Base-by-base conservation (phyloP, 306 rosid genomes). In the Bauhinia variegata region DNA sequence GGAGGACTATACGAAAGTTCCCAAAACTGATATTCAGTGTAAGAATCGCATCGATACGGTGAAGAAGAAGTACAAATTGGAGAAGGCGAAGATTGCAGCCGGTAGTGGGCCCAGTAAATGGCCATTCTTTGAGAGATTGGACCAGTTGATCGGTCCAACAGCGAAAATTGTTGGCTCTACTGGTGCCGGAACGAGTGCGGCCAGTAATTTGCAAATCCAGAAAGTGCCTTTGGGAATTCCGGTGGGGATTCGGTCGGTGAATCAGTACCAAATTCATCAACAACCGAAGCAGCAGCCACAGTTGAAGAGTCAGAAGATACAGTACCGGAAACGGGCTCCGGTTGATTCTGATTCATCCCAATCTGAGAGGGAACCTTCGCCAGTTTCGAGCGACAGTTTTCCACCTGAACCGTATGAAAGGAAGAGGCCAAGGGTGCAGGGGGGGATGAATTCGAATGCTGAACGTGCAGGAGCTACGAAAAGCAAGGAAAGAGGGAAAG, bases 1-100 rank as follows among this genome's bases (percentile, higher is more conserved):
- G 13, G 99, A 88, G 38, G 92, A 95, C 60, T 86, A 88, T 15
- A 19, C 70, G 8, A 95, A 91, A 72, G 64, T 65, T 14, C 91
- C 95, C 10, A 88, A 87, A 63, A 88, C 96, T 6, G 99, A 95
- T 57, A 84, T 95, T 3, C 99, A 95, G 86, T 95, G 99, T 61
- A 95, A 95, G 77, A 95, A 95, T 57, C 85, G 99, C 75, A 95
- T 95, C 71, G 99, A 95, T 38, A 95, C 99, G 0, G 99, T 95
- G 0, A 95, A 95, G 78, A 95, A 95, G 92, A 95, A 90, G 85
- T 95, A 82, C 70, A 95, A 95, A 82, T 71, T 85, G 28, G 99
- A 95, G 80, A 95, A 95, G 19, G 70, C 96, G 2, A 95, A 87
- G 89, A 82, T 88, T 63, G 71, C 79, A 1, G 79, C 88, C 41